Evolutionary conservation across 2,329 filamentous ascomycete genomes (phyloP), one percentile per base, ranked within the genome.

Genomic region (Hypoxylon sp.): DNA sequence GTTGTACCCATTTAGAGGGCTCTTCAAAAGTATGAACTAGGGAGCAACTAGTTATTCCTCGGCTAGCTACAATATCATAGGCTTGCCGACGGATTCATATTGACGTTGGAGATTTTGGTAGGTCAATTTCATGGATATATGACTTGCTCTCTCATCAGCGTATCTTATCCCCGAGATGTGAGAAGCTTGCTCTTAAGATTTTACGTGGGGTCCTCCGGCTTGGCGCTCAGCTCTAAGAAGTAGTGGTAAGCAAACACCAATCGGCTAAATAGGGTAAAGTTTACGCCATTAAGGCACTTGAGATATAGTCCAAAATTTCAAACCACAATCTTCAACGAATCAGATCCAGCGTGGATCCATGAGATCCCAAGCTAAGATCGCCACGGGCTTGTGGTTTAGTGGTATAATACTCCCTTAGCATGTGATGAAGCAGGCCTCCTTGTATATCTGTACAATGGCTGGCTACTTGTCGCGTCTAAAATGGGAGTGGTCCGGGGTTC

Each of bases 401-500:
- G 67, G 67, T 69, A 69, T 69, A 69, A 69, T 69, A 69, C 67
- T 67, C 67, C 60, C 67, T 69, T 69, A 69, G 67, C 67, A 60
- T 7, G 32, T 36, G 32, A 30, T 19, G 25, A 63, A 28, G 13
- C 30, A 49, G 13, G 41, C 2, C 6, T 10, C 3, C 19, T 11
- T 41, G 11, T 23, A 4, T 34, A 46, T 23, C 34, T 34, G 52
- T 46, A 23, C 23, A 23, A 23, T 48, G 21, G n/a, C 14, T 49
- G 32, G n/a, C 36, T 32, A 30, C 28, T 21, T 19, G 10, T 30
- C 21, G 2, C 2, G 43, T 53, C 45, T 53, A 36, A 19, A n/a
- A 34, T 69, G 67, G 60, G 67, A 67, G 81, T 78, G 80, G 81
- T 82, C 80, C 79, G 77, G 79, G 80, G 80, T 82, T 82, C 80